Base-by-base conservation (phyloP, 352 stramenopile species). In the Globisporangium canariense region DNA sequence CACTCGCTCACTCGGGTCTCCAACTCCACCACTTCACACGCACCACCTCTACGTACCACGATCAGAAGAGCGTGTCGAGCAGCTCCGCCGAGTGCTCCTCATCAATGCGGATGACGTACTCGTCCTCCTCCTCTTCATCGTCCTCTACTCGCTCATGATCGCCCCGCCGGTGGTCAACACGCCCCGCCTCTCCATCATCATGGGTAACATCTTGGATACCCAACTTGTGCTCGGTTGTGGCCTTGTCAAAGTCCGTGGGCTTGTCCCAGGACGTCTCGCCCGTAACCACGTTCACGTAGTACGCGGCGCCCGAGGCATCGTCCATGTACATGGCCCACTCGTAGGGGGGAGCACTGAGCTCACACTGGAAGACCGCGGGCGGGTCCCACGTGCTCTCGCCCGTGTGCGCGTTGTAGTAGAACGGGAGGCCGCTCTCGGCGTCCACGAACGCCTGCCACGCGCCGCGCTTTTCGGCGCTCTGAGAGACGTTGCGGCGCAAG, bases 381-480 rank as follows among this genome's bases (percentile, higher is more conserved):
- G 55, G 47, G 22, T 76, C 74, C 86, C 86, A 94, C 38, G 78
- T 76, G 54, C 78, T 83, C 65, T 87, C 81, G 13, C 78, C 72
- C 0, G 83, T 91, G 49, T 53, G 18, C 4, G 65, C 55, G 67
- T 93, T 92, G 71, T 88, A 90, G 69, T 92, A 92, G 61, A 86
- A 94, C 46, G 69, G 68, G 32, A 80, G 72, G 7, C 78, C 72
- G n/a, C 66, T 86, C 13, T 68, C 69, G 8, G 79, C 60, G 56
- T 94, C 83, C 50, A 89, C 67, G 51, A 86, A 83, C 50, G 74
- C 74, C 47, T 86, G 73, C 86, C 86, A 93, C 28, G 66, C 70
- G 43, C 69, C 67, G 4, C 65, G 57, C 45, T 61, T 68, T 36
- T 77, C 69, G 25, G 62, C 62, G 2, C 58, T 43, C 11, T 69